Conservation (phyloP, 2,329 filamentous ascomycete species). For the Trichoderma breve region DNA sequence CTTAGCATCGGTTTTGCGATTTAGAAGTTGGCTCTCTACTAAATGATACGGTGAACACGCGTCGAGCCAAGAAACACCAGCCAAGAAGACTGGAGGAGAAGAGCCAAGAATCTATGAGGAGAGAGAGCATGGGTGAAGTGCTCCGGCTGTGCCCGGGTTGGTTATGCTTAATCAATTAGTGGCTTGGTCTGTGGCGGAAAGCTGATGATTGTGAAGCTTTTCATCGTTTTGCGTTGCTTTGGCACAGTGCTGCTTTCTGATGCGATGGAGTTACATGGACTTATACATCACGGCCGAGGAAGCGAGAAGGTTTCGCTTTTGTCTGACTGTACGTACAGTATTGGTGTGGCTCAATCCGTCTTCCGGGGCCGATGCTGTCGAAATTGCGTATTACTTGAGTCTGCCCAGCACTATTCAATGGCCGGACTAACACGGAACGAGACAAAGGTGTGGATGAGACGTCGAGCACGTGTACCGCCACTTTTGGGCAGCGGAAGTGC, state of each 20-base stretch:
- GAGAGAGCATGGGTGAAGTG: background rate
- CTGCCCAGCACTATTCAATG: background rate
- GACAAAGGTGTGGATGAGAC: background rate
- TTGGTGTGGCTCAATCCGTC: background rate
- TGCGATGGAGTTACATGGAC: background rate
- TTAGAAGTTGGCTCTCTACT: background rate
- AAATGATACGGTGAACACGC: background rate
- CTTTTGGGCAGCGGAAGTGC: background rate
- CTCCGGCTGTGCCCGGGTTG: background rate
- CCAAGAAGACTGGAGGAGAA: too few relatives aligned
- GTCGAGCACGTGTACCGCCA: conserved; percentile 16
- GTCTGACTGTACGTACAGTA: background rate
- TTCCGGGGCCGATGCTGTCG: background rate
- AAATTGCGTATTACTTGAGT: background rate
- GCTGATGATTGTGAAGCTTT: background rate
- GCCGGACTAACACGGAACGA: background rate
- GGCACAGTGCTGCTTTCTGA: background rate
- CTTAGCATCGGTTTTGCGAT: background rate
- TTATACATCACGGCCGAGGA: background rate
- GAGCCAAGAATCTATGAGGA: background rate
- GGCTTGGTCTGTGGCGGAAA: background rate
- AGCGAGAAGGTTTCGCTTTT: background rate
- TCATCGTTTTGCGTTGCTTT: background rate
- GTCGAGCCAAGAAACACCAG: background rate
- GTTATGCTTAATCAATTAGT: conserved; percentile 18